Conservation (phyloP, 768 basidiomycete species). For the Serendipita indica region DNA sequence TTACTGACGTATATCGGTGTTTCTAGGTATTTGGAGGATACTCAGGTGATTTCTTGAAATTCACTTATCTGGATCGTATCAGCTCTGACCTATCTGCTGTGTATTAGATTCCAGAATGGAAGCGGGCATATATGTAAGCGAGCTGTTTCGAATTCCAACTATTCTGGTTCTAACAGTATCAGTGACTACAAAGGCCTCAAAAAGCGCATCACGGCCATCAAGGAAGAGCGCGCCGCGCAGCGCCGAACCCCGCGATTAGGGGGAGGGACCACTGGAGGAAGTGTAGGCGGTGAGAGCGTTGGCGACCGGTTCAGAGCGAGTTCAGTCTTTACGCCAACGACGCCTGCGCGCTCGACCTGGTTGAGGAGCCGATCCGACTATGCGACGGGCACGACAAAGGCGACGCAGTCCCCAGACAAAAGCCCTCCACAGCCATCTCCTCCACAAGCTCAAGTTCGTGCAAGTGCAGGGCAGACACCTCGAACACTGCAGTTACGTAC, state of each 20-base stretch:
- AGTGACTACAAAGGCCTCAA: constrained; percentile 66
- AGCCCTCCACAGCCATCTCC: background rate
- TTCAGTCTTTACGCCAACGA: background rate
- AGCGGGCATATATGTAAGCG: constrained; percentile 49
- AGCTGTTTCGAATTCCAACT: constrained; percentile 2
- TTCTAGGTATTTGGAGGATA: constrained; percentile 50
- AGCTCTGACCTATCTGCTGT: background rate
- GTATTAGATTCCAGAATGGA: constrained; percentile 58
- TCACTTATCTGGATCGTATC: too few relatives aligned
- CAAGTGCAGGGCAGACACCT: background rate
- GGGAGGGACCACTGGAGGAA: background rate
- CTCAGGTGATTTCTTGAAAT: constrained; percentile 32
- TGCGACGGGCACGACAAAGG: background rate
- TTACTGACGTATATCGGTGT: background rate
- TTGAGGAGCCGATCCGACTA: background rate
- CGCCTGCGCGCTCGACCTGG: background rate
- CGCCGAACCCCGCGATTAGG: background rate
- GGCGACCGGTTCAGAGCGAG: background rate
- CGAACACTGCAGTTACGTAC: too few relatives aligned
- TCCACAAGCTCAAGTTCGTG: background rate
- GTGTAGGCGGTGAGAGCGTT: background rate
- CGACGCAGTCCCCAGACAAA: background rate
- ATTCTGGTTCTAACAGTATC: background rate
- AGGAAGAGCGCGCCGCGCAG: background rate
- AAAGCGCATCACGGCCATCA: constrained; percentile 42